Percentiles rank a stretch among this genome's conserved stretches.
Evolutionary conservation across 257 asterid genomes (phyloP).

Genomic region (Salvia rosmarinus): DNA sequence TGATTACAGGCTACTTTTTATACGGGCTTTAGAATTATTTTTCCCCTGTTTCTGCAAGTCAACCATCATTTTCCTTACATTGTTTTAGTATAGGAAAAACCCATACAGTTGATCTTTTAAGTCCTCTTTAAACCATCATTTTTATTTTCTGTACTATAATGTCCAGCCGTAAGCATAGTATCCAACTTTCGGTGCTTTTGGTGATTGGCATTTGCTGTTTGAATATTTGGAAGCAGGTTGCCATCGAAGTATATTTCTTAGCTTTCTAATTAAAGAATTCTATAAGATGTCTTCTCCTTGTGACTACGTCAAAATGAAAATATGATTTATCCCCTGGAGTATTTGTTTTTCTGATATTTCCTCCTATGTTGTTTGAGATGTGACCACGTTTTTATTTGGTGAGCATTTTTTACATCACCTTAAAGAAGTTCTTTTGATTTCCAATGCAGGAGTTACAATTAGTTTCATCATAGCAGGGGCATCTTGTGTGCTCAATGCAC

Average conservation of each 20-base stretch:
- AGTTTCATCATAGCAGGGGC: conserved; percentile 90
- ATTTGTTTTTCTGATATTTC: conserved; percentile 11
- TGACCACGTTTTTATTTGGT: conserved; percentile 6
- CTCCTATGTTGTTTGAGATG: neutral
- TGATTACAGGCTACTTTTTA: neutral
- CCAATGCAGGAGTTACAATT: conserved; percentile 76
- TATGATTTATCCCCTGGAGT: neutral
- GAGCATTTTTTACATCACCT: neutral
- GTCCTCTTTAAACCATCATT: no score
- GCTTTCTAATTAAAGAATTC: neutral
- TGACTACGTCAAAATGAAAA: no score
- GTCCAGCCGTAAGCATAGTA: neutral
- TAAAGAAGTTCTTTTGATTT: conserved; percentile 30
- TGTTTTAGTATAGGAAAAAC: no score
- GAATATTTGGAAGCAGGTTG: neutral
- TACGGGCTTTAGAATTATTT: neutral
- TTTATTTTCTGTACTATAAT: neutral
- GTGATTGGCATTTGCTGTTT: neutral
- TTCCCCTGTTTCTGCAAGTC: neutral
- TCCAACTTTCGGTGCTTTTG: neutral
- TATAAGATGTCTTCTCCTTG: neutral
- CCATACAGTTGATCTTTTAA: no score
- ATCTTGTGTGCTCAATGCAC: conserved; percentile 84
- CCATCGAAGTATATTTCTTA: neutral
- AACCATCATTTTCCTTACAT: neutral